Conservation (phyloP, 768 basidiomycete genomes). For the Leccinum subgranulosum region DNA sequence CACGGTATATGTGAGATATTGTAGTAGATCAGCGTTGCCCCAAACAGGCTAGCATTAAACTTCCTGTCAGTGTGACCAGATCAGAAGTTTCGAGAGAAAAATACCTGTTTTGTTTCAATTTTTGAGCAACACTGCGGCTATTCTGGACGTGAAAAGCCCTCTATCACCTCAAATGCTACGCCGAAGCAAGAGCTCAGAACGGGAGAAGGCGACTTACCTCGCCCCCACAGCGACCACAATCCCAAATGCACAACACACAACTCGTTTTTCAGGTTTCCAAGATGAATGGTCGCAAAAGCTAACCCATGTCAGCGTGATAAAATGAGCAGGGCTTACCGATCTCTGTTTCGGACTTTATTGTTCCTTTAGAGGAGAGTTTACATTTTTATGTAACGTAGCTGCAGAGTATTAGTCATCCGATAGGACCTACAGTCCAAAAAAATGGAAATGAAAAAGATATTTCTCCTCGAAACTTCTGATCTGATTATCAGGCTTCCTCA, state of each 20-base stretch:
- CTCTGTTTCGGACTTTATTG: background rate
- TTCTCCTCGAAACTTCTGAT: background rate
- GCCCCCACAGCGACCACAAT: too few relatives aligned
- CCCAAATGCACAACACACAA: too few relatives aligned
- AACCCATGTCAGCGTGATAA: background rate
- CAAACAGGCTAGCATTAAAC: background rate
- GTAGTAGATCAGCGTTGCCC: background rate
- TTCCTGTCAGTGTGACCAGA: background rate
- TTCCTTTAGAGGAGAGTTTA: background rate
- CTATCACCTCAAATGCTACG: background rate
- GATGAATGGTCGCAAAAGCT: background rate
- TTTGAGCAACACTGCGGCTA: too few relatives aligned
- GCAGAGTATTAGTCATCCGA: too few relatives aligned
- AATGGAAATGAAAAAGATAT: background rate
- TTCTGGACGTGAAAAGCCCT: too few relatives aligned
- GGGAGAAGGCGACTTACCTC: too few relatives aligned
- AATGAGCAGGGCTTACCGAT: background rate
- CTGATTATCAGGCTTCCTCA: too few relatives aligned
- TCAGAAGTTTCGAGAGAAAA: too few relatives aligned
- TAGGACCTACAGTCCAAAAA: too few relatives aligned
- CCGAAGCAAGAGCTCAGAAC: too few relatives aligned
- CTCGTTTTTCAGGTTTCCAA: too few relatives aligned
- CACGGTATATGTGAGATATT: constrained; percentile 19
- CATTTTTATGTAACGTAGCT: background rate
- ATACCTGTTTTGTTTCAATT: too few relatives aligned